Evolutionary conservation across 345 rosid species (phyloP).

Genomic region (Raphanus raphanistrum): DNA sequence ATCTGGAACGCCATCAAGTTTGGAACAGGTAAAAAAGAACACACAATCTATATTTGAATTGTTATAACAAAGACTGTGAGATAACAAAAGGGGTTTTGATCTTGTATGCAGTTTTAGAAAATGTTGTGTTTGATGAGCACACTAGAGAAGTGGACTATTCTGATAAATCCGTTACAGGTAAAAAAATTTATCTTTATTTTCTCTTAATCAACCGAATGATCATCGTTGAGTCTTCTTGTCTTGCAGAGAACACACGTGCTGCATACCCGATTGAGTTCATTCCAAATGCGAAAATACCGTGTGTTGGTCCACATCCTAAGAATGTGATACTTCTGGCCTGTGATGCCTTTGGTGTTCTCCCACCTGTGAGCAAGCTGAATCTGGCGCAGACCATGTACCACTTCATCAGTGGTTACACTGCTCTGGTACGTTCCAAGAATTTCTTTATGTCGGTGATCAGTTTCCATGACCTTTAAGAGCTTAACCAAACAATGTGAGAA

Average conservation of each 20-base stretch:
- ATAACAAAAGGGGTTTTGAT: neutral
- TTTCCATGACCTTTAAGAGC: constrained; percentile 6
- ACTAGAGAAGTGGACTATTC: constrained; percentile 81
- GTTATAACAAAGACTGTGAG: neutral
- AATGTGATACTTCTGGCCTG: constrained; percentile 94
- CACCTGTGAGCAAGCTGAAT: constrained; percentile 95
- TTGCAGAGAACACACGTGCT: constrained; percentile 92
- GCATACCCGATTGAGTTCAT: constrained; percentile 92
- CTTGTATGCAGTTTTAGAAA: constrained; percentile 68
- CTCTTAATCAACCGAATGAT: neutral
- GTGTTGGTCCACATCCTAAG: constrained; percentile 88
- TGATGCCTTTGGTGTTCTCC: constrained; percentile 97
- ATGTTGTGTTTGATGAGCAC: constrained; percentile 94
- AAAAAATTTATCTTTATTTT: neutral
- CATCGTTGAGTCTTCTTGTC: neutral
- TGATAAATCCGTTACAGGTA: constrained; percentile 91
- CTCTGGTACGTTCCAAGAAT: constrained; percentile 53
- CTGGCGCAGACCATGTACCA: constrained; percentile 97
- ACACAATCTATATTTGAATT: neutral
- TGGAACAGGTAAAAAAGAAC: constrained; percentile 62
- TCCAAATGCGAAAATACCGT: constrained; percentile 88
- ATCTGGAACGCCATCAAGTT: constrained; percentile 97
- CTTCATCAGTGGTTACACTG: constrained; percentile 97
- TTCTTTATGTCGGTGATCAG: neutral
- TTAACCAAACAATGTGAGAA: constrained; percentile 6